A percentile compares a stretch with the other conserved stretches of the same genome.
Evolutionary conservation across 352 stramenopile species (phyloP).

Genomic region (Blastocystis sp.): DNA sequence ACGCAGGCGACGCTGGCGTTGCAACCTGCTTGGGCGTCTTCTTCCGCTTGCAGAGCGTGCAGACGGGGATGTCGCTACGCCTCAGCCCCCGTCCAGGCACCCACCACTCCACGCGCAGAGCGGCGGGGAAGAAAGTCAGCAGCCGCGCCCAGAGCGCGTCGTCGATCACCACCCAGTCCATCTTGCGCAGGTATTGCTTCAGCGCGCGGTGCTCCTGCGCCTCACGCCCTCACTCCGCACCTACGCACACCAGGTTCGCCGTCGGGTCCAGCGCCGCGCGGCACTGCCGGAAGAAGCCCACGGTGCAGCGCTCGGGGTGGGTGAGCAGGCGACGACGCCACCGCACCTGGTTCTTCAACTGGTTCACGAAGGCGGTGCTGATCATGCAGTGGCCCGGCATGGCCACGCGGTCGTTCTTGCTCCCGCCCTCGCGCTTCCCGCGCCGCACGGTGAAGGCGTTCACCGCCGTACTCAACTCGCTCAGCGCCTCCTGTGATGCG

Average conservation of each 20-base stretch:
- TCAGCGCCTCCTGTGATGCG: background rate
- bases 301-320: slow-evolving; percentile 26
- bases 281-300: background rate
- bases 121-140: slow-evolving; percentile 1
- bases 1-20: background rate
- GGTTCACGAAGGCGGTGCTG: slow-evolving; percentile 16
- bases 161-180: background rate
- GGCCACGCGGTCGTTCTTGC: background rate
- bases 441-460: too few species aligned
- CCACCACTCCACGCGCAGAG: background rate
- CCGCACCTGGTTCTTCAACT: slow-evolving; percentile 4
- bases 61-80: background rate
- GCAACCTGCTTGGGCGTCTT: background rate
- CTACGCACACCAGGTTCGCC: slow-evolving; percentile 16
- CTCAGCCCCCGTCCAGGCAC: background rate
- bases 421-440: background rate
- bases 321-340: background rate
- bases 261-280: background rate
- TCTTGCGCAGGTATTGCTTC: slow-evolving; percentile 44
- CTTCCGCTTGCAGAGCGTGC: background rate
- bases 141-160: background rate
- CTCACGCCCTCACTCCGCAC: background rate
- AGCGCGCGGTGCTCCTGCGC: slow-evolving; percentile 1
- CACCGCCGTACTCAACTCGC: background rate
- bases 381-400: background rate